Base-by-base conservation (phyloP, 805 yeast genomes). In the Ogataea angusta region DNA sequence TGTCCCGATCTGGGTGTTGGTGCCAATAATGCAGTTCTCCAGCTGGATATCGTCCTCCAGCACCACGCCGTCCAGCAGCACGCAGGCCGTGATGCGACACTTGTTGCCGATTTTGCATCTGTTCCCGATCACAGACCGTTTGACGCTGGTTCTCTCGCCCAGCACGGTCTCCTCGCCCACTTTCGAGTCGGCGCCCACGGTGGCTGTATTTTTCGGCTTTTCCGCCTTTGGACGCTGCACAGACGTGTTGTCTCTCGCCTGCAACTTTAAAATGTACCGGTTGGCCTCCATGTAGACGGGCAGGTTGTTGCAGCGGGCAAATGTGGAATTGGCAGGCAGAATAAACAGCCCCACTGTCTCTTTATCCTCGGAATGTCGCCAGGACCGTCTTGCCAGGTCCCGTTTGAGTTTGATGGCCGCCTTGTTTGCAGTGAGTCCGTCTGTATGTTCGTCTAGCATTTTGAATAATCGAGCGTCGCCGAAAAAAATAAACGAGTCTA, bases 281-380 rank as follows among this genome's bases (percentile, higher is more conserved):
- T 89, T 93, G 15, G 95, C 89, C 64, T 93, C 99, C 78, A 88
- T 76, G 61, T 81, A 89, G 2, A 91, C 85, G 2, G 85, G 75
- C 34, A 87, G 67, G 57, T 82, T 86, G 59, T 88, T 89, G 35
- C 85, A 73, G 51, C 98, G 76, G 45, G 86, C 73, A 56, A 90
- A 90, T 2, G 74, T 68, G 10, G 84, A 77, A 44, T 80, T 76
- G 21, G 73, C 68, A 3, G 96, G 95, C 19, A 90, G 59, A 17
- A 81, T 73, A 47, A 83, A 75, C 52, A 91, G 68, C 4, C 84
- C 84, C 13, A 93, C 75, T 1, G 81, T 75, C 40, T 80, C 86
- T 47, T 70, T 70, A 8, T 63, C 57, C 5, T 56, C 53, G 0
- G 83, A 70, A 58, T 89, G 96, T 53, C 75, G 76, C 99, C 99